Percentiles rank a stretch among this genome's conserved stretches.
phyloP scores from a whole-genome alignment of 306 rosid species.

The Acacia crassicarpa region DNA sequence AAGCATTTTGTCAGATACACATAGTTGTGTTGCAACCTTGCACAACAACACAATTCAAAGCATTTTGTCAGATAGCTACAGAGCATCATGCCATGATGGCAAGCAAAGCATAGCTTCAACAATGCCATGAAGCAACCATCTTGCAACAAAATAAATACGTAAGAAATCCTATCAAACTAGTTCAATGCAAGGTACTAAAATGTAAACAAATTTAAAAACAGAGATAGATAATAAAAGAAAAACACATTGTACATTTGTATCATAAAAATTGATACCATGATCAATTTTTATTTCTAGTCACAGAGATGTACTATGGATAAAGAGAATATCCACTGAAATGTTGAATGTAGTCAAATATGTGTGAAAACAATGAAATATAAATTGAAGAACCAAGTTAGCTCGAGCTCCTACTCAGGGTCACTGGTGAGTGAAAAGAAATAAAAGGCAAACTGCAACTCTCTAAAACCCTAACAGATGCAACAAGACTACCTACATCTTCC shows the following conservation, averaged over 20 bases:
- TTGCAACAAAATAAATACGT: not conserved
- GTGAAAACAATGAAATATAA: not conserved
- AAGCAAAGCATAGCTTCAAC: not conserved
- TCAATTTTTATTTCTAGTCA: not conserved
- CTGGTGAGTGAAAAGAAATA: not conserved
- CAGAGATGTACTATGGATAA: not conserved
- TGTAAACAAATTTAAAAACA: not conserved
- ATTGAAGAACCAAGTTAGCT: not conserved
- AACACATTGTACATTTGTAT: not conserved
- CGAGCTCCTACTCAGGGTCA: not conserved
- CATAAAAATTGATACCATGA: not conserved
- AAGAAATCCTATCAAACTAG: not conserved
- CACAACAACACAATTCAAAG: too few relatives aligned
- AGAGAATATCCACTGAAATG: not conserved
- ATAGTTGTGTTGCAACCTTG: too few relatives aligned
- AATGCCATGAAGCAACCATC: not conserved
- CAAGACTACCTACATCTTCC: too few relatives aligned
- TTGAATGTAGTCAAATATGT: not conserved
- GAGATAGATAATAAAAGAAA: not conserved
- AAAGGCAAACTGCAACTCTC: not conserved
- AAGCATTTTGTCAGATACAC: too few relatives aligned
- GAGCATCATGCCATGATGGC: not conserved
- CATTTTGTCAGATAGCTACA: constrained; percentile 27
- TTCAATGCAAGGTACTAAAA: not conserved
- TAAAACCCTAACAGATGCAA: not conserved